phyloP scores from a whole-genome alignment of 2,329 filamentous ascomycete species.

The Dothiorella sarmentorum region DNA sequence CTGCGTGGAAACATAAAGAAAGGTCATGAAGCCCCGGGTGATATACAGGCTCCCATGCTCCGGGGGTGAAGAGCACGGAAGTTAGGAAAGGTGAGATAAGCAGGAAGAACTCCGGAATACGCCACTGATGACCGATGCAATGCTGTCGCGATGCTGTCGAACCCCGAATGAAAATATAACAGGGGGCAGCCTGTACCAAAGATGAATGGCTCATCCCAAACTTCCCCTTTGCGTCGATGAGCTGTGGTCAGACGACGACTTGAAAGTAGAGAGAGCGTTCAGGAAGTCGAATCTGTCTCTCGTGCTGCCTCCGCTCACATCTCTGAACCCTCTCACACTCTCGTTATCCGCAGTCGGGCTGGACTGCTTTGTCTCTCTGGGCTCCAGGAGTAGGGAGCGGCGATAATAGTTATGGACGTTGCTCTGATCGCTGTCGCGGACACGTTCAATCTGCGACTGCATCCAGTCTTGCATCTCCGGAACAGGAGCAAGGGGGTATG shows the following conservation, averaged over 20 bases:
- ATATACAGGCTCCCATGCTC: not conserved
- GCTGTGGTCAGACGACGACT: slow-evolving; percentile 7
- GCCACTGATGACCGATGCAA: slow-evolving; percentile 1
- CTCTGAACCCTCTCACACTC: not conserved
- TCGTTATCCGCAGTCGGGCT: slow-evolving; percentile 10
- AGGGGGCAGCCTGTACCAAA: not conserved
- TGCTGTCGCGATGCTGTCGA: too few species aligned
- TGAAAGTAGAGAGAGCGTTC: slow-evolving; percentile 15
- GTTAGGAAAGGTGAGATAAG: not conserved
- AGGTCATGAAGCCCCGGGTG: slow-evolving; percentile 4
- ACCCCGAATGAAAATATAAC: not conserved
- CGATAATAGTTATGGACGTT: slow-evolving; percentile 70
- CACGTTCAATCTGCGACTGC: slow-evolving; percentile 71
- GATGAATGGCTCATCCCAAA: not conserved
- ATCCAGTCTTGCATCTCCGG: slow-evolving; percentile 94
- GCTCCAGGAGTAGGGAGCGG: slow-evolving; percentile 80
- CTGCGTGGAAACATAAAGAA: slow-evolving; percentile 13
- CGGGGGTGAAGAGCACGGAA: not conserved
- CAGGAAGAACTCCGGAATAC: not conserved
- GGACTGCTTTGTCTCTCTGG: slow-evolving; percentile 52
- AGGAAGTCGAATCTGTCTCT: slow-evolving; percentile 16
- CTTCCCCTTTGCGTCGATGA: not conserved
- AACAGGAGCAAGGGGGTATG: slow-evolving; percentile 78
- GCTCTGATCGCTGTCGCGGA: slow-evolving; percentile 62
- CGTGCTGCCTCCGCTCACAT: not conserved